Base-by-base conservation (phyloP, 495 filamentous ascomycete genomes). In the Penicillium psychrofluorescens region DNA sequence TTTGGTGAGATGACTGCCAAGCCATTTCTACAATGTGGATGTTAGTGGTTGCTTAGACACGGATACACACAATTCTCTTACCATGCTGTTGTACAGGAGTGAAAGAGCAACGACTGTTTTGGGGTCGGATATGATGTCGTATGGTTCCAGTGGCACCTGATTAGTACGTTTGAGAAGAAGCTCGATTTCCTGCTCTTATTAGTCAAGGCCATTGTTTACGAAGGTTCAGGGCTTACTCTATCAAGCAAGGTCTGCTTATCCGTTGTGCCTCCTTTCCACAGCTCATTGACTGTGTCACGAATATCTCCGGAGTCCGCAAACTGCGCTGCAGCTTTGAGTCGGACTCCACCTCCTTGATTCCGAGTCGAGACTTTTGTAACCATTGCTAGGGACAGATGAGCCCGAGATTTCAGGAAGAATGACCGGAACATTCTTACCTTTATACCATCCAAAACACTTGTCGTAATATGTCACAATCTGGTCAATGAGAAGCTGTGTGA, bases 51-150 rank as follows among this genome's bases (percentile, higher is more conserved):
- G n/a, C 28, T 29, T 12, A 41, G 8, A 36, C 12, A 28, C 34
- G 2, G 15, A 36, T 30, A 14, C 7, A 11, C 5, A 27, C 29
- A 10, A 40, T 35, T 10, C 22, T 36, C 63, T 48, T 48, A 76
- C 76, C 90, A 95, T 95, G 74, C 91, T 96, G 46, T 86, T 95
- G 58, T 92, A 89, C 14, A 99, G 74, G 37, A 95, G 77, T 48
- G 88, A 95, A 30, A 97, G 66, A 9, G 86, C 79, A 38, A 82
- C 75, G 29, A 96, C 84, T 2, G 82, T 83, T 55, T 96, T 92
- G 13, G 85, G 78, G 54, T 99, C 94, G 4, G 81, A 80, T 53
- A 99, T 90, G 33, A 99, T 80, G 55, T 95, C 88, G 53, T 79
- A 80, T 2, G 81, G 71, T 35, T 85, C 80, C 22, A 95, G 63